phyloP scores from a whole-genome alignment of 805 yeast genomes.

The Candida ovalis region DNA sequence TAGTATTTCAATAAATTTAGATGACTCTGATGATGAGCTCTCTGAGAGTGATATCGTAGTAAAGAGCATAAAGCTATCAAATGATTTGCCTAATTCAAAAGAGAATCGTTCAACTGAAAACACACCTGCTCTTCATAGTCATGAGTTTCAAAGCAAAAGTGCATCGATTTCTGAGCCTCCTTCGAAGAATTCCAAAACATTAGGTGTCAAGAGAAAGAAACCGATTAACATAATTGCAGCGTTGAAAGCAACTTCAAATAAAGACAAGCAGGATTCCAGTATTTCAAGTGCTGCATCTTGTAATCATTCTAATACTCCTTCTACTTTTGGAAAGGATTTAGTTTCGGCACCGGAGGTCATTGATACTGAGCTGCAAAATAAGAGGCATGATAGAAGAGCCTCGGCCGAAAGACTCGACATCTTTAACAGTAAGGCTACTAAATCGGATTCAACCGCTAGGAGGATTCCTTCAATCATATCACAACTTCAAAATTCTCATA shows the following conservation, averaged over 20 bases:
- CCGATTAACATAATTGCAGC: background rate
- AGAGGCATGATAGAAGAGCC: no score
- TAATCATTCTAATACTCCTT: background rate
- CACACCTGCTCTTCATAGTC: no score
- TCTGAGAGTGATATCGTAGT: conserved; percentile 4
- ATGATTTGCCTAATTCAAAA: background rate
- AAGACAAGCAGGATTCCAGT: no score
- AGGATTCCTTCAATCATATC: background rate
- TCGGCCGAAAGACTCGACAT: background rate
- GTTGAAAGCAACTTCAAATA: background rate
- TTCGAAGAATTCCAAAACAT: background rate
- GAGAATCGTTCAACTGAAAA: background rate
- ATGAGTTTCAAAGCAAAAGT: background rate
- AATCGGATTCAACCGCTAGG: background rate
- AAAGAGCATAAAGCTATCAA: background rate
- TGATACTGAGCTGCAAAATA: no score
- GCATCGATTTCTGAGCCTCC: background rate
- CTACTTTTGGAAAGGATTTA: no score
- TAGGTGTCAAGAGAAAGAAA: conserved; percentile 2
- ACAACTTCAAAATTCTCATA: conserved; percentile 3
- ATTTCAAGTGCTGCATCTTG: no score
- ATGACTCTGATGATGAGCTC: conserved; percentile 17
- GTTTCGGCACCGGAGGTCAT: no score
- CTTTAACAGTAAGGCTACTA: background rate
- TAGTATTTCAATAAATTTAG: conserved; percentile 7